Evolutionary conservation across 2,329 filamentous ascomycete species (phyloP).

Genomic region (Hypomyces rosellus): DNA sequence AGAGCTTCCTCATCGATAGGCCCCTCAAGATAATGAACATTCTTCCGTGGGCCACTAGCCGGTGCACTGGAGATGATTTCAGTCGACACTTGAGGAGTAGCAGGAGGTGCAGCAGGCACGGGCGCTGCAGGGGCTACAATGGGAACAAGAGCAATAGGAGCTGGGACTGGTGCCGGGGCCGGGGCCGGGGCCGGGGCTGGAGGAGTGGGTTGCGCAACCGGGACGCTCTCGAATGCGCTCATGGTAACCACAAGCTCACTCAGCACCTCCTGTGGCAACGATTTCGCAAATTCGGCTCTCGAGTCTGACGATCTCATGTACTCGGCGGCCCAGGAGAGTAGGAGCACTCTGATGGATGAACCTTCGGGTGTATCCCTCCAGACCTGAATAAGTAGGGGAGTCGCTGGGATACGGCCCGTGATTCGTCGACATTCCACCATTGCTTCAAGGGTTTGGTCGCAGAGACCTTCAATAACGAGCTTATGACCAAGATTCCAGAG

Average conservation of each 20-base stretch:
- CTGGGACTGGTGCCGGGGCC: not conserved
- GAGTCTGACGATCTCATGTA: constrained; percentile 54
- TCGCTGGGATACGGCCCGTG: constrained; percentile 51
- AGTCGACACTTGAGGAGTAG: not conserved
- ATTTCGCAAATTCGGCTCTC: constrained; percentile 52
- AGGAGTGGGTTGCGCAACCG: constrained; percentile 28
- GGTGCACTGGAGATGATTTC: not conserved
- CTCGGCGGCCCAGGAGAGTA: constrained; percentile 57
- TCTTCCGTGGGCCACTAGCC: constrained; percentile 32
- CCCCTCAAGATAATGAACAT: constrained; percentile 43
- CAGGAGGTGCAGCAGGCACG: not conserved
- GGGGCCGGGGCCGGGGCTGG: constrained; percentile 18
- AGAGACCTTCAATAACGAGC: constrained; percentile 48
- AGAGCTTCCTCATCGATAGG: constrained; percentile 34
- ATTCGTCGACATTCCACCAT: constrained; percentile 51
- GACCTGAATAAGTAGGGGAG: constrained; percentile 52
- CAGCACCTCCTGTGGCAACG: constrained; percentile 55
- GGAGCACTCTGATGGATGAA: constrained; percentile 51
- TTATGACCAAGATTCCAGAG: constrained; percentile 51
- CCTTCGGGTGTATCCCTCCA: constrained; percentile 58
- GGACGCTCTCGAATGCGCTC: constrained; percentile 45
- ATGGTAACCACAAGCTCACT: constrained; percentile 58
- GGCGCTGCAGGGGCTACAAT: not conserved
- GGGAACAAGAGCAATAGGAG: not conserved
- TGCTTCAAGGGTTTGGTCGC: constrained; percentile 48